Base-by-base conservation (phyloP, 2,329 filamentous ascomycete species). In the Ophiostoma ulmi region DNA sequence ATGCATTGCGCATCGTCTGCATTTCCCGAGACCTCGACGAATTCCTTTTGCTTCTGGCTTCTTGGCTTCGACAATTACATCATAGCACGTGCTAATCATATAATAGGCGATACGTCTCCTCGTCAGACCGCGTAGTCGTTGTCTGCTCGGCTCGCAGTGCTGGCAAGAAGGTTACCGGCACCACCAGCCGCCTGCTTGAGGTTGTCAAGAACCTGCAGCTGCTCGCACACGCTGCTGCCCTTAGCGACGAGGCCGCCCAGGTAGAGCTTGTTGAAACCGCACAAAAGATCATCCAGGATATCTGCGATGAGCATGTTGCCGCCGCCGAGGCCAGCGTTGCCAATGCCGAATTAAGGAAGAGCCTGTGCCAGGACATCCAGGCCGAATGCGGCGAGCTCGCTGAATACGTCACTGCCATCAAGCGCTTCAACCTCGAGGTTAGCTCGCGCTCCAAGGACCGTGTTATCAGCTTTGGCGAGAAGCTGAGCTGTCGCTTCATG, bases 111-210 rank as follows among this genome's bases (percentile, higher is more conserved):
- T 74, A 74, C 61, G 69, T 75, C 3, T 22, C 68, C 10, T 65
- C 71, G 70, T 83, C 87, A 71, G 89, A 93, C 78, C 90, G 90
- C 79, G 89, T 97, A 74, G 94, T 93, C 71, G 90, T 99, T 71
- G 94, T 99, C 71, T 99, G 95, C 82, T 99, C 95, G 73, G 95
- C 95, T 61, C 86, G 95, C 78, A 97, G 93, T 81, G 95, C 92
- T 72, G 94, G 93, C 73, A 97, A 94, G 79, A 99, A 99, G 83
- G 88, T 90, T 70, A 93, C 96, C 76, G 95, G 95, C 73, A 99
- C 95, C 72, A 99, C 95, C 52, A 98, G 96, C 81, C 88, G 93
- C 91, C 78, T 90, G 70, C 80, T 90, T 38, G 86, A 86, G 72
- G 84, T 90, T 14, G 89, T 85, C 78, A 82, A 82, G 72, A 85